Conservation (phyloP, 2,329 filamentous ascomycete genomes). For the Diaporthe citriasiana region DNA sequence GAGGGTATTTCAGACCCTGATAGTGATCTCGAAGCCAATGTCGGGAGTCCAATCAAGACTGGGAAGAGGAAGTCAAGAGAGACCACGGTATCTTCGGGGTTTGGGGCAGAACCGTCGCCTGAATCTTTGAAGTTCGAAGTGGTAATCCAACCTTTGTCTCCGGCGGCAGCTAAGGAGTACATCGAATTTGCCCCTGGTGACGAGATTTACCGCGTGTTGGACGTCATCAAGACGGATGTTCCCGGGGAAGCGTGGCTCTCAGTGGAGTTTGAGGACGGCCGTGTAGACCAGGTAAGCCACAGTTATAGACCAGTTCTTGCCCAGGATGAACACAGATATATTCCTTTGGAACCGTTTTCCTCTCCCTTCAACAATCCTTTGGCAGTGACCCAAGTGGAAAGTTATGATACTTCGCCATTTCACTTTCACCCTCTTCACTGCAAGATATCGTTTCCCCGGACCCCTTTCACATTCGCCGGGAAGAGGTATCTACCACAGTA, state of each 20-base stretch:
- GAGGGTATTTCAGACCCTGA: not conserved
- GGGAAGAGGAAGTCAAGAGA: not conserved
- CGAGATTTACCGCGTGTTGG: constrained; percentile 55
- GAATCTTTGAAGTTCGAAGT: constrained; percentile 47
- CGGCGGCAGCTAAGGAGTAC: constrained; percentile 47
- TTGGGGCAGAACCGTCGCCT: constrained; percentile 33
- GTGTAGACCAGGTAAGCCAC: constrained; percentile 59
- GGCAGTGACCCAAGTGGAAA: not conserved
- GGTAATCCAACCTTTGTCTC: constrained; percentile 46
- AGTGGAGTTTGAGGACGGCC: constrained; percentile 63
- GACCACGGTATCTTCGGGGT: constrained; percentile 40
- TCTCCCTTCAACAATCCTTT: not conserved
- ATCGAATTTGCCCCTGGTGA: constrained; percentile 50
- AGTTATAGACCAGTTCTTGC: not conserved
- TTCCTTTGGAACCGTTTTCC: not conserved
- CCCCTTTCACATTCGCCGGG: not conserved
- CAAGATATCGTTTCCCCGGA: not conserved
- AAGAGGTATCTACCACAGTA: not conserved
- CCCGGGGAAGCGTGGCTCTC: constrained; percentile 50
- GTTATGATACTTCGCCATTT: not conserved
- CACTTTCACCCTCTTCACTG: not conserved
- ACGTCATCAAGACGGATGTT: constrained; percentile 47
- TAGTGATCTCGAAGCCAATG: not conserved
- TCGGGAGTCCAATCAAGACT: not conserved
- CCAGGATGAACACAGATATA: not conserved